Evolutionary conservation across 176 grass and related monocot species (phyloP).

Genomic region (Sorghum bicolor): Sorghum_bicolor_NCBIv3 NC_012870.2:25820501-25821000

Average conservation of each 20-base stretch:
- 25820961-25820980: too few species aligned
- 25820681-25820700: constrained; percentile 13
- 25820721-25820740: constrained; percentile 1
- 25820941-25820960: too few species aligned
- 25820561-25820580: background rate
- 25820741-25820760: background rate
- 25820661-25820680: background rate
- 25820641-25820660: background rate
- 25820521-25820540: background rate
- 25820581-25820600: background rate
- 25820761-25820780: background rate
- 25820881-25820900: too few species aligned
- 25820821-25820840: background rate
- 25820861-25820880: too few species aligned
- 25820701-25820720: constrained; percentile 18
- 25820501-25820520: background rate
- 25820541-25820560: background rate
- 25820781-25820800: background rate
- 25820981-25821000: too few species aligned
- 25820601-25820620: background rate
- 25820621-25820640: background rate
- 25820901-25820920: too few species aligned
- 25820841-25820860: background rate
- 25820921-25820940: too few species aligned
- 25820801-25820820: background rate